These are phyloP conservation scores for Pseudonitzschia multiseries DNA, from an alignment of 108 stramenopile genomes.

Conservation along the genomic window DNA sequence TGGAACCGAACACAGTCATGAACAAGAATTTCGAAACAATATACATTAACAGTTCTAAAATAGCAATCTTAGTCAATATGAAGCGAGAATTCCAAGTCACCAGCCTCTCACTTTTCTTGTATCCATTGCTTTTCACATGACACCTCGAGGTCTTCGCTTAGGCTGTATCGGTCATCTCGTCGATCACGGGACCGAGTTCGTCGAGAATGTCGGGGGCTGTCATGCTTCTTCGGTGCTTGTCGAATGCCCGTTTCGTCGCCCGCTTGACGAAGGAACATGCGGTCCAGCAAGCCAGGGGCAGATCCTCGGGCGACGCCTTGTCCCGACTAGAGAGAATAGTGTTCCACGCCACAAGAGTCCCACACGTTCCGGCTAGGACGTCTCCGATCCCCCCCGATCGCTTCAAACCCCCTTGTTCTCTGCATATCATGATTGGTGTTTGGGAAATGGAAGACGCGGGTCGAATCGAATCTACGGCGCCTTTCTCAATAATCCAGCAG, in stretches of 20 bases:
- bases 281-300: constrained; percentile 65
- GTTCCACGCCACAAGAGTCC: constrained; percentile 82
- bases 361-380: constrained; percentile 84
- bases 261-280: constrained; percentile 74
- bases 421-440: constrained; percentile 47
- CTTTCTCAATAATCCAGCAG: constrained; percentile 34
- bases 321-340: constrained; percentile 41
- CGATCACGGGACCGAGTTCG: constrained; percentile 60
- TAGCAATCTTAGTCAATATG: too few relatives aligned
- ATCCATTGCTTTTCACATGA: background rate
- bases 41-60: too few relatives aligned
- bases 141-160: too few relatives aligned
- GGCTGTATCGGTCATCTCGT: constrained; percentile 43
- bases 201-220: constrained; percentile 85
- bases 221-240: constrained; percentile 71
- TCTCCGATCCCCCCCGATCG: constrained; percentile 98
- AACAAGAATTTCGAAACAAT: too few relatives aligned
- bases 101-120: background rate
- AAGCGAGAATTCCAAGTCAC: background rate
- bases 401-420: constrained; percentile 83
- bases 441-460: constrained; percentile 16
- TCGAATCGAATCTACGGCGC: constrained; percentile 28
- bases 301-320: constrained; percentile 21
- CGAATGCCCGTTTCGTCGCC: constrained; percentile 73
- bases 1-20: too few relatives aligned